These are phyloP conservation scores for Hydnum rufescens DNA, from an alignment of 768 basidiomycete species.

Conservation along the genomic window DNA sequence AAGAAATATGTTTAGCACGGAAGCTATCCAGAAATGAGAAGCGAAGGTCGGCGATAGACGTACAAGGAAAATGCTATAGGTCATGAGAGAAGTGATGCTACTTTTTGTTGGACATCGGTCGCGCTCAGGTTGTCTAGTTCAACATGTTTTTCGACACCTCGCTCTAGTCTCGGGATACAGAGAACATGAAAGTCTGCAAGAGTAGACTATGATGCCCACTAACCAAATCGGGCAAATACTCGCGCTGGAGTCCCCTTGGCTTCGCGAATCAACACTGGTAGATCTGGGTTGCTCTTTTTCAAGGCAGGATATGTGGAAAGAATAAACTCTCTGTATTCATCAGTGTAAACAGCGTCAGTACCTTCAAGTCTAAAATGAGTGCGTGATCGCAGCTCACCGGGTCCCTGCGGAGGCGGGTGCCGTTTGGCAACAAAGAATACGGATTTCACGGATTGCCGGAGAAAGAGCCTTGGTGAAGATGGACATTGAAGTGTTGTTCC, in stretches of 20 bases:
- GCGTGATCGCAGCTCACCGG: constrained; percentile 29
- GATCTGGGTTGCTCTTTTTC: constrained; percentile 68
- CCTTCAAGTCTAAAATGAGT: background rate
- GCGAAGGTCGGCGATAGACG: background rate
- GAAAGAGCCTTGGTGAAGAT: constrained; percentile 53
- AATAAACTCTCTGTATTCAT: constrained; percentile 47
- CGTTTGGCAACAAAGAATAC: constrained; percentile 62
- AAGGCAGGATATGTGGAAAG: constrained; percentile 49
- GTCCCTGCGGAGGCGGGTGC: constrained; percentile 59
- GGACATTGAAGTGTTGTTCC: constrained; percentile 31
- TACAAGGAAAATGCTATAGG: background rate
- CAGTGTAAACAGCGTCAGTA: background rate
- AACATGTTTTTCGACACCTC: constrained; percentile 61
- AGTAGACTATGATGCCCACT: constrained; percentile 17
- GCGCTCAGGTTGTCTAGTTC: constrained; percentile 59
- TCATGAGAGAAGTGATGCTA: constrained; percentile 34
- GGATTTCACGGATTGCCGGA: constrained; percentile 60
- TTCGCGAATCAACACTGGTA: constrained; percentile 69
- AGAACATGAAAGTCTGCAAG: background rate
- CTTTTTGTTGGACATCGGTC: constrained; percentile 48
- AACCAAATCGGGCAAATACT: constrained; percentile 73
- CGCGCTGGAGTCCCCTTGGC: constrained; percentile 62
- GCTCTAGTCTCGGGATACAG: constrained; percentile 28
- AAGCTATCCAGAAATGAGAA: constrained; percentile 3
- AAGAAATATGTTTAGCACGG: constrained; percentile 50